Base-by-base conservation (phyloP, 2,329 filamentous ascomycete species). In the Colletotrichum navitas region DNA sequence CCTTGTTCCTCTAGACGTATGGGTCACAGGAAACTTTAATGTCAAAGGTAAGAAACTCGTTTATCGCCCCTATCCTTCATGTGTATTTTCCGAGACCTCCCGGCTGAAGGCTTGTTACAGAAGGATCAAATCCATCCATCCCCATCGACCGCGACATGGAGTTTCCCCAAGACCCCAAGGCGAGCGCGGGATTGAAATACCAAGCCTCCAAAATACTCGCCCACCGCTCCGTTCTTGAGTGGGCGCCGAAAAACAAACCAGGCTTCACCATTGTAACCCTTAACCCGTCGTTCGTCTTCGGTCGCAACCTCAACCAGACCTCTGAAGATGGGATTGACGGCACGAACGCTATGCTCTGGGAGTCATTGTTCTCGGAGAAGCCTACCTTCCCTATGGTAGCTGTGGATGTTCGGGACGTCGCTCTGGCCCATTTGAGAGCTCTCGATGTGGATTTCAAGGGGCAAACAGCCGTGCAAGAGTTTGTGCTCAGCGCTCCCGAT, bases 131-230 rank as follows among this genome's bases (percentile, higher is more conserved):
- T 11, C 18, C 29, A 24, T 55, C 52, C 4, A 55, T 55, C 7
- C 32, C 32, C 21, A 49, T 71, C 8, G 58, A 71, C 43, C 10
- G 41, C 1, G 56, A 71, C 29, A 63, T 68, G 68, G 29, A 41
- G 2, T 11, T 71, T 8, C 39, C 63, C 3, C 39, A 51, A 8
- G 68, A 55, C 16, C 21, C 21, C 5, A 10, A 0, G 7, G 10
- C 32, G 56, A 63, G 0, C 56, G 66, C 43, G 4, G 26, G n/a
- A 10, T 45, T 12, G 21, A 71, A 61, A 26, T 68, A 68, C 14
- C 58, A 66, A 1, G 63, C 55, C 3, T 67, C 68, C 39, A 71
- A 71, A 26, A 51, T 68, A 4, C 63, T 71, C 21, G 68, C 68
- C 10, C 68, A 71, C 24, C 56, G 66, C 6, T 56, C 56, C 2